Percentiles rank a stretch among this genome's conserved stretches.
These are phyloP conservation scores for Hymenoscyphus fructigenus DNA, from an alignment of 2,329 filamentous ascomycete genomes.

Conservation along the genomic window DNA sequence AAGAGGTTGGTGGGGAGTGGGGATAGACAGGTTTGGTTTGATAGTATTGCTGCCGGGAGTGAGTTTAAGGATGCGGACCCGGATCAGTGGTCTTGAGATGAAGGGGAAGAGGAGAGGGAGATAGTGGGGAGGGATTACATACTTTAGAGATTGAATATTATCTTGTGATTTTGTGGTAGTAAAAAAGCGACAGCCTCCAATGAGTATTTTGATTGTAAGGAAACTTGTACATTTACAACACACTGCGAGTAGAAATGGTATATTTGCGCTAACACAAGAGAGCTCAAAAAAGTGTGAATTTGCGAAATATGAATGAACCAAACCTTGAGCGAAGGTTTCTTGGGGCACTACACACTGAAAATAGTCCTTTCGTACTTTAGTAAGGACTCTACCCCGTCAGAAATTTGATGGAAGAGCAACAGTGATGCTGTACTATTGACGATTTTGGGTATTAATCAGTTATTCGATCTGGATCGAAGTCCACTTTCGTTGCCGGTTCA, in stretches of 20 bases:
- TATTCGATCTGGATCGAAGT: not conserved
- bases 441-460: not conserved
- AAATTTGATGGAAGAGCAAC: not conserved
- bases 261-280: not conserved
- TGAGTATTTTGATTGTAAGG: not conserved
- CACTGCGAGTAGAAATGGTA: not conserved
- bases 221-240: not conserved
- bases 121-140: not conserved
- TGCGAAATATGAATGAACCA: not conserved
- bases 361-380: not conserved
- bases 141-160: not conserved
- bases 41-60: constrained; percentile 47
- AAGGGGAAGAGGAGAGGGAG: not conserved
- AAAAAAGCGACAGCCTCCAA: not conserved
- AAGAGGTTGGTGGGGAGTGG: constrained; percentile 38
- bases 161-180: not conserved
- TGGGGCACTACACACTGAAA: not conserved
- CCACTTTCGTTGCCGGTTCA: not conserved
- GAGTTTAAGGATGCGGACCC: constrained; percentile 42
- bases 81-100: constrained; percentile 25
- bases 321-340: not conserved
- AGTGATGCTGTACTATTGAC: not conserved
- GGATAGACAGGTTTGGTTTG: constrained; percentile 50
- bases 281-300: not conserved
- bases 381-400: not conserved